Conservation (phyloP, 1,284 basidiomycete species). For the Phellopilus nigrolimitatus region DNA sequence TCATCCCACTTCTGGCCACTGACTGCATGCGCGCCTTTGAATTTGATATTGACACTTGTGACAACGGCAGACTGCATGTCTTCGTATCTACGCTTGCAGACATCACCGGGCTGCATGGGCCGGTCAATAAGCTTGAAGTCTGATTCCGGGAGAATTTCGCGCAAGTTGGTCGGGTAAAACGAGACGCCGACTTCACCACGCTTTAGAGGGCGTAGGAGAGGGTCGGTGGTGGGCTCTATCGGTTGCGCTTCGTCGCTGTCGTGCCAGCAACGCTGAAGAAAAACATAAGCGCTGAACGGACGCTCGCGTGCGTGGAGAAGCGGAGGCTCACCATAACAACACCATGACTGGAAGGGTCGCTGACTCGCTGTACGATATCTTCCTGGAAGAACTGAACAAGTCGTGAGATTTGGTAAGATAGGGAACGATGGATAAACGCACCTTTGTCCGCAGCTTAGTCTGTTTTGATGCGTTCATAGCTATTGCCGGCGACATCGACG, state of each 20-base stretch:
- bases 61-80: slow-evolving; percentile 79
- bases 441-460: slow-evolving; percentile 1
- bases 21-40: slow-evolving; percentile 71
- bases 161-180: slow-evolving; percentile 52
- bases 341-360: slow-evolving; percentile 38
- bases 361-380: slow-evolving; percentile 59
- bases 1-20: slow-evolving; percentile 54
- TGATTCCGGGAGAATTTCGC: slow-evolving; percentile 70
- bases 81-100: slow-evolving; percentile 75
- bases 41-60: slow-evolving; percentile 53
- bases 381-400: slow-evolving; percentile 66
- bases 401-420: not conserved
- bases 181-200: slow-evolving; percentile 82
- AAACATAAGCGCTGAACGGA: not conserved
- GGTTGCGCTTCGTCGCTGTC: slow-evolving; percentile 52
- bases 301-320: too few species aligned
- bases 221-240: slow-evolving; percentile 46
- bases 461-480: not conserved
- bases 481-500: not conserved
- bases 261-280: slow-evolving; percentile 72
- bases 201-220: slow-evolving; percentile 69
- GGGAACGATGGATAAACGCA: not conserved
- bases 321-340: slow-evolving; percentile 52
- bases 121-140: slow-evolving; percentile 76
- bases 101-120: slow-evolving; percentile 66